Evolutionary conservation across 208 protist genomes (phyloP).

Genomic region (Trypanosoma congolense): DNA sequence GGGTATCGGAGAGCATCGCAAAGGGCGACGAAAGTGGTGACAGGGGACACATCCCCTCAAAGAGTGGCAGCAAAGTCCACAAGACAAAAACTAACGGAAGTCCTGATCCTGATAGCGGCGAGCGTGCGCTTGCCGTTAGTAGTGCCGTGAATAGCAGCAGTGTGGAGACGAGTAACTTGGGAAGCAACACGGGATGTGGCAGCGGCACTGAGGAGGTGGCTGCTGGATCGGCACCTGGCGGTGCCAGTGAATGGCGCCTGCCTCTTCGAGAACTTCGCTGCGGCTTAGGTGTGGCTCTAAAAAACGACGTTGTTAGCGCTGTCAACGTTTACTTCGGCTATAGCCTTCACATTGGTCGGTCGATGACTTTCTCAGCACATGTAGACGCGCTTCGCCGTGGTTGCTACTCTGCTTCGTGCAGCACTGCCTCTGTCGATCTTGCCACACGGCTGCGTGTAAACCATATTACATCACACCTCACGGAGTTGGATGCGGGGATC

Average conservation of each 20-base stretch:
- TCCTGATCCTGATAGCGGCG: too few species aligned
- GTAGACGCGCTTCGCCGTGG: conserved; percentile 69
- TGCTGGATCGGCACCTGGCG: not conserved
- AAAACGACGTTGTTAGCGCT: conserved; percentile 63
- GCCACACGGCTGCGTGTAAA: conserved; percentile 66
- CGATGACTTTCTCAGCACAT: conserved; percentile 45
- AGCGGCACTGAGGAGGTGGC: too few species aligned
- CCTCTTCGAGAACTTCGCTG: conserved; percentile 45
- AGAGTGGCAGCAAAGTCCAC: too few species aligned
- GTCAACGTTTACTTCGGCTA: conserved; percentile 75
- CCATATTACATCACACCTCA: conserved; percentile 70
- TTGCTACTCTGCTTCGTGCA: conserved; percentile 54
- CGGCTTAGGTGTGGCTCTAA: conserved; percentile 53
- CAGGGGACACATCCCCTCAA: too few species aligned
- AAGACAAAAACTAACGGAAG: too few species aligned
- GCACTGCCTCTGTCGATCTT: conserved; percentile 35
- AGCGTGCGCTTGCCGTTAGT: too few species aligned
- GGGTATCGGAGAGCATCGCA: too few species aligned
- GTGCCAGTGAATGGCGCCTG: conserved; percentile 28
- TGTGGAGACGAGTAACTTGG: not conserved
- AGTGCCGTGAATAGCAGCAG: too few species aligned
- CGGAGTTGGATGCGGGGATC: conserved; percentile 54
- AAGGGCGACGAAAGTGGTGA: too few species aligned
- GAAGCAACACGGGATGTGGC: not conserved
- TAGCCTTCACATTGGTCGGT: conserved; percentile 36